Percentiles rank a stretch among this genome's conserved stretches.
These are phyloP conservation scores for Hyaloscypha hepaticicola DNA, from an alignment of 495 filamentous ascomycete species.

Conservation along the genomic window DNA sequence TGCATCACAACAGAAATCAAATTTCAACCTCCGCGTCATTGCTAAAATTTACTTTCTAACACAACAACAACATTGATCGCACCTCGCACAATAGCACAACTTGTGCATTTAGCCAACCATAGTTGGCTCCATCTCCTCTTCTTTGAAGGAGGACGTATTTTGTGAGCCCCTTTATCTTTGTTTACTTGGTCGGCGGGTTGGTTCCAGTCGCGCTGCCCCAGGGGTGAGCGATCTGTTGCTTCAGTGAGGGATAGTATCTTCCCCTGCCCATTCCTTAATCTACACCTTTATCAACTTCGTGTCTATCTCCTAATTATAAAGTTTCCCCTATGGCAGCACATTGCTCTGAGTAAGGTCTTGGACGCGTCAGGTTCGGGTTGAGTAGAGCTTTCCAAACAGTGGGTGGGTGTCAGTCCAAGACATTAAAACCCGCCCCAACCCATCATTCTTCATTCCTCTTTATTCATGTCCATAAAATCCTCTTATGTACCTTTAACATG, in stretches of 20 bases:
- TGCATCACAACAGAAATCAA: too few species aligned
- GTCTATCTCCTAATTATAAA: too few species aligned
- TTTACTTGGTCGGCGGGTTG: neutral
- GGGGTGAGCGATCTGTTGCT: neutral
- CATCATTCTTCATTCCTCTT: too few species aligned
- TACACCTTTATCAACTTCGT: neutral
- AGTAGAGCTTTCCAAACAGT: too few species aligned
- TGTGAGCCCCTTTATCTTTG: neutral
- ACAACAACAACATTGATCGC: neutral
- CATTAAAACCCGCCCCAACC: too few species aligned
- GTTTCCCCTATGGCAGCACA: too few species aligned
- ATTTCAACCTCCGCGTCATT: neutral
- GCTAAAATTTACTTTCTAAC: neutral
- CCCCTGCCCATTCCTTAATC: neutral
- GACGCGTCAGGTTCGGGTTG: too few species aligned
- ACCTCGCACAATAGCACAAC: neutral
- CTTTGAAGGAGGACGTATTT: constrained; percentile 5
- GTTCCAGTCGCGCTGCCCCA: neutral
- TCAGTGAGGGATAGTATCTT: neutral
- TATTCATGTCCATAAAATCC: too few species aligned
- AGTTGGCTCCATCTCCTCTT: constrained; percentile 5
- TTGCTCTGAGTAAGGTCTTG: too few species aligned
- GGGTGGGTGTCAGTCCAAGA: too few species aligned
- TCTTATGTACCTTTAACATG: neutral
- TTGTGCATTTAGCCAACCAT: neutral